Conservation (phyloP, 2,329 filamentous ascomycete species). For the Blastomyces emzantsi region DNA sequence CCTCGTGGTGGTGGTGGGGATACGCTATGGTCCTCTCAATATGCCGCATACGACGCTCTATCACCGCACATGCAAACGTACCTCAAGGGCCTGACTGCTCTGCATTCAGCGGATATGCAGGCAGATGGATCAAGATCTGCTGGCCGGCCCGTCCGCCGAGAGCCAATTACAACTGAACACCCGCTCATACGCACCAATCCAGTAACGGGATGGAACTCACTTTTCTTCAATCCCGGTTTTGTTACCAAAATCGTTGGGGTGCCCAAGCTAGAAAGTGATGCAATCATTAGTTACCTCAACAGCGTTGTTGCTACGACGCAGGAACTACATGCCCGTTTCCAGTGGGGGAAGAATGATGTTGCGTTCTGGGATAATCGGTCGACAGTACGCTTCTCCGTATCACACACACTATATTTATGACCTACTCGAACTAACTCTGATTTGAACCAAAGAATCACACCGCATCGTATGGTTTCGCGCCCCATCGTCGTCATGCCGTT, state of each 20-base stretch:
- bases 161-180: slow-evolving; percentile 47
- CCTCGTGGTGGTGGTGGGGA: slow-evolving; percentile 49
- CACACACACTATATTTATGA: neutral
- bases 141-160: slow-evolving; percentile 45
- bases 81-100: slow-evolving; percentile 48
- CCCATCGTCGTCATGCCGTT: slow-evolving; percentile 48
- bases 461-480: slow-evolving; percentile 49
- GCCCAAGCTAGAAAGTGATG: slow-evolving; percentile 47
- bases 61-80: slow-evolving; percentile 50
- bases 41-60: slow-evolving; percentile 50
- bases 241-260: slow-evolving; percentile 51
- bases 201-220: slow-evolving; percentile 53
- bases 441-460: slow-evolving; percentile 39
- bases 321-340: slow-evolving; percentile 59
- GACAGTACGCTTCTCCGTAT: slow-evolving; percentile 33
- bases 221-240: slow-evolving; percentile 53
- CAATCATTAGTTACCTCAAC: slow-evolving; percentile 45
- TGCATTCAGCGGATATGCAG: slow-evolving; percentile 48
- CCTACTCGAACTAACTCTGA: neutral
- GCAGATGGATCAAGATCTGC: slow-evolving; percentile 42
- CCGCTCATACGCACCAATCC: slow-evolving; percentile 52
- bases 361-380: slow-evolving; percentile 60
- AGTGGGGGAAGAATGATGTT: slow-evolving; percentile 56
- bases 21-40: slow-evolving; percentile 50
- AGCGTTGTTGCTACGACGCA: slow-evolving; percentile 50